Base-by-base conservation (phyloP, 1,284 basidiomycete species). In the Papiliotrema fonsecae region DNA sequence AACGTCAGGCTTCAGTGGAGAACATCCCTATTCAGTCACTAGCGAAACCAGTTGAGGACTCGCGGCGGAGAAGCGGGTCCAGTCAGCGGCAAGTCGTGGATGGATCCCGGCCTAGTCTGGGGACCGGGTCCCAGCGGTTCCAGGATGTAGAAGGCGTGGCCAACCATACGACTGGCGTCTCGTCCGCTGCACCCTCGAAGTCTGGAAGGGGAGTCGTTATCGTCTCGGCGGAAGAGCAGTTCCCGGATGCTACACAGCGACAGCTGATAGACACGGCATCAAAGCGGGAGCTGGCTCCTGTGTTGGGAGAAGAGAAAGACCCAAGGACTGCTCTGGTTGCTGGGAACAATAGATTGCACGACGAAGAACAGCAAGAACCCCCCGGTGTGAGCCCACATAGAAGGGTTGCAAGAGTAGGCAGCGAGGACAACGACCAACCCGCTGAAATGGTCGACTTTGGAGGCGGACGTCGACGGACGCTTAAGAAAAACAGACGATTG, bases 401-500 rank as follows among this genome's bases (percentile, higher is more conserved):
- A 6, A 38, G 26, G 21, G 21, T 0, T 26, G 41, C 21, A 24
- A 38, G 14, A 24, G 9, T 10, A 19, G 25, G 13, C 7, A 22
- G 16, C 19, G 32, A 34, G 22, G 6, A 19, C 14, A n/a, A 35
- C 16, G 41, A 44, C 21, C 10, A 18, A 9, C 19, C 31, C 13
- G 16, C n/a, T 7, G 30, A 32, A 6, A 14, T 45, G n/a, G 10
- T 37, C 22, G 32, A 45, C 34, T n/a, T 30, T 6, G 24, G 26
- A 6, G 35, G 24, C n/a, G 35, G 22, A 14, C 5, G 44, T 16
- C 6, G 4, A 13, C 6, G 36, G 26, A 47, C 37, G 13, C n/a
- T 27, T 6, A 47, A 21, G 27, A 39, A 25, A 21, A 25, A 18
- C n/a, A 58, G 56, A 28, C 49, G 68, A 7, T 38, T 69, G 9